Evolutionary conservation across 805 yeast species (phyloP).

Genomic region (Candida corydali): DNA sequence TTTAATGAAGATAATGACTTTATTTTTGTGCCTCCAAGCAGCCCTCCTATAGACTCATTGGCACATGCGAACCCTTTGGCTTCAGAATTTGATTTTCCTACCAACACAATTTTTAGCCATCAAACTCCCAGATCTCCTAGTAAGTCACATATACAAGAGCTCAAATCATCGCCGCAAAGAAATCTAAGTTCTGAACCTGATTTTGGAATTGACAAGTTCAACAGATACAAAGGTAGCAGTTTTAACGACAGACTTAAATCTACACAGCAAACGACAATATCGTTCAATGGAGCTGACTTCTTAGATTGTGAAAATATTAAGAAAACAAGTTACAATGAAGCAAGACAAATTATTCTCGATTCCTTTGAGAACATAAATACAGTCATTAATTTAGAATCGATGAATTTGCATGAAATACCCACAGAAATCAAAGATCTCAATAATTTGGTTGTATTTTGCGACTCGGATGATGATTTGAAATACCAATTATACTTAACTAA

Average conservation of each 20-base stretch:
- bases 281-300: constrained; percentile 13
- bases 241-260: constrained; percentile 8
- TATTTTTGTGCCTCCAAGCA: constrained; percentile 24
- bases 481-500: constrained; percentile 50
- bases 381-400: constrained; percentile 43
- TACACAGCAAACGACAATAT: constrained; percentile 18
- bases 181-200: constrained; percentile 36
- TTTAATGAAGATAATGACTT: constrained; percentile 7
- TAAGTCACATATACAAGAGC: constrained; percentile 10
- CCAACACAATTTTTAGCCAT: constrained; percentile 15
- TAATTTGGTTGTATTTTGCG: constrained; percentile 43
- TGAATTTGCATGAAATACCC: constrained; percentile 48
- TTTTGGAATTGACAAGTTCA: constrained; percentile 50
- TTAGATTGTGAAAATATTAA: constrained; percentile 9
- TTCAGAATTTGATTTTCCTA: constrained; percentile 29
- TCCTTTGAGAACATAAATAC: constrained; percentile 47
- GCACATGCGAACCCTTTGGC: constrained; percentile 21
- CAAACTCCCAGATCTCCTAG: constrained; percentile 26
- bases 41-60: constrained; percentile 33
- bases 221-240: constrained; percentile 26
- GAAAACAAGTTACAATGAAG: constrained; percentile 20
- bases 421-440: constrained; percentile 56
- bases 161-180: constrained; percentile 3
- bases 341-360: constrained; percentile 38
- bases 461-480: constrained; percentile 5